Evolutionary conservation across 1,139 yeast species (phyloP).

Genomic region (Eremothecium sinecaudum): DNA sequence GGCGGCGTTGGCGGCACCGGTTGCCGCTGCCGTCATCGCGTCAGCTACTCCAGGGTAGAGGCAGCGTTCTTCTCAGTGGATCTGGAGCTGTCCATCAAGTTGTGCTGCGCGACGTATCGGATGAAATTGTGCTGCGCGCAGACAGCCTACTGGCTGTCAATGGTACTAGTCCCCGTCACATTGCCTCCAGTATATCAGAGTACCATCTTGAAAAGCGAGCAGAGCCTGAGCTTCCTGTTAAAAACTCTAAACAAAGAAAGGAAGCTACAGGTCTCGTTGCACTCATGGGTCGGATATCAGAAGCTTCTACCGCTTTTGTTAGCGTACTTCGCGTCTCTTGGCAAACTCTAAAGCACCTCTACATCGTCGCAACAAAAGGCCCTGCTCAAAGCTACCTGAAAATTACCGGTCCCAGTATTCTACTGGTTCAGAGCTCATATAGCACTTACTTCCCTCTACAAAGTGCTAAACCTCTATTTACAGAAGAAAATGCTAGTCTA

Average conservation of each 20-base stretch:
- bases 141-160: slow-evolving; percentile 27
- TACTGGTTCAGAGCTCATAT: slow-evolving; percentile 25
- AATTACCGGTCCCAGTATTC: slow-evolving; percentile 28
- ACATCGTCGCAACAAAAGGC: no score
- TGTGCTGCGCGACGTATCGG: slow-evolving; percentile 20
- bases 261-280: no score
- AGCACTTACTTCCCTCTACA: slow-evolving; percentile 16
- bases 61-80: slow-evolving; percentile 28
- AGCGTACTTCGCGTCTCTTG: no score
- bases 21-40: slow-evolving; percentile 12
- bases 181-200: no score
- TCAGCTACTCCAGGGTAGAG: slow-evolving; percentile 26
- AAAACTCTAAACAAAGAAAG: no score
- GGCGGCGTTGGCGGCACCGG: background rate
- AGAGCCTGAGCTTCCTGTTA: no score
- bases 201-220: no score
- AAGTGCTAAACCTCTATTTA: background rate
- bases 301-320: no score
- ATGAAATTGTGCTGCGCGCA: slow-evolving; percentile 24
- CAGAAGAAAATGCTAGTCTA: background rate
- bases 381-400: slow-evolving; percentile 20
- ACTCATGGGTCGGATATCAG: no score
- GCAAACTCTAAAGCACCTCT: no score
- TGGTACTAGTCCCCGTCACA: slow-evolving; percentile 24
- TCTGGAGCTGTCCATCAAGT: slow-evolving; percentile 26